Conservation (phyloP, 2,329 filamentous ascomycete genomes). For the Pseudocercospora pini-densiflorae region DNA sequence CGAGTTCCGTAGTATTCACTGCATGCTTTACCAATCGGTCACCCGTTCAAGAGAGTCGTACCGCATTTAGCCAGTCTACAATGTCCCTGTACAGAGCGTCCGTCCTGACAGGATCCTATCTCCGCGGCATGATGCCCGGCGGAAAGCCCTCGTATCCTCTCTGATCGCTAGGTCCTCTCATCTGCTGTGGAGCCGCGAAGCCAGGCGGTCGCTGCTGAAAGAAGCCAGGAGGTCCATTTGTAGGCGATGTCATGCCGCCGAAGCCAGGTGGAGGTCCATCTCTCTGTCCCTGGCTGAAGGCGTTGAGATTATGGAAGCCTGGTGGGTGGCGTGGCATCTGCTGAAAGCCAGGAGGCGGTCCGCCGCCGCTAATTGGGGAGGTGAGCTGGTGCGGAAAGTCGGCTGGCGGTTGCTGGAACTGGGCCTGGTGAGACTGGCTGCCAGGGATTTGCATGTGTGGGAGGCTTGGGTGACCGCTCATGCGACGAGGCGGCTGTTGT, state of each 20-base stretch:
- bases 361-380: slow-evolving; percentile 17
- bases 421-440: slow-evolving; percentile 18
- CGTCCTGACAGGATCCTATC: neutral
- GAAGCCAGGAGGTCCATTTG: slow-evolving; percentile 4
- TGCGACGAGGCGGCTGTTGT: slow-evolving; percentile 27
- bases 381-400: slow-evolving; percentile 26
- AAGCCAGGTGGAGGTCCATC: slow-evolving; percentile 18
- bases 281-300: slow-evolving; percentile 33
- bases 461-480: slow-evolving; percentile 35
- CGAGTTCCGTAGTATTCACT: neutral
- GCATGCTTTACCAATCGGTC: neutral
- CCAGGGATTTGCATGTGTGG: slow-evolving; percentile 37
- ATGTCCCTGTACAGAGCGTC: neutral
- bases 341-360: slow-evolving; percentile 40
- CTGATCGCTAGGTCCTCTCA: slow-evolving; percentile 5
- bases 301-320: slow-evolving; percentile 37
- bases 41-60: neutral
- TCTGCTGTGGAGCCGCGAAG: slow-evolving; percentile 1
- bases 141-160: slow-evolving; percentile 3
- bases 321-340: slow-evolving; percentile 39
- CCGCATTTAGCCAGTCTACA: neutral
- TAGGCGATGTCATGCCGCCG: slow-evolving; percentile 4
- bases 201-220: slow-evolving; percentile 6
- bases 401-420: slow-evolving; percentile 23
- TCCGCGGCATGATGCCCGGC: slow-evolving; percentile 4